phyloP scores from a whole-genome alignment of 192 early-diverging fungal species.

The Umbelopsis vinacea region DNA sequence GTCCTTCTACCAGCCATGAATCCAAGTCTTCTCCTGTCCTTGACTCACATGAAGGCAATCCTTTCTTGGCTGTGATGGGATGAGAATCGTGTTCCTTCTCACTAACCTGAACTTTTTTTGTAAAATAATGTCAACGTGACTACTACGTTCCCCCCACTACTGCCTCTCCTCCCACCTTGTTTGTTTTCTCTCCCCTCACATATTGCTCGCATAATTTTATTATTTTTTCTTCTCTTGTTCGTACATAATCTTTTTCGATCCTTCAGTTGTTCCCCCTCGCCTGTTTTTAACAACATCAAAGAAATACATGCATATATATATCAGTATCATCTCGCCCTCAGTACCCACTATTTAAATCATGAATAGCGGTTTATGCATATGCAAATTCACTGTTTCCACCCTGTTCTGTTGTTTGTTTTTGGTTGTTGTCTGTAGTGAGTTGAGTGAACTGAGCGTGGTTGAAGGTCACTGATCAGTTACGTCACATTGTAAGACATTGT shows the following conservation, averaged over 20 bases:
- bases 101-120: neutral
- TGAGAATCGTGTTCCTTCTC: neutral
- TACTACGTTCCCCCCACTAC: neutral
- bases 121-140: neutral
- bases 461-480: too few species aligned
- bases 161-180: neutral
- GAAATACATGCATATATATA: neutral
- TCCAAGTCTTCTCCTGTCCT: constrained; percentile 1
- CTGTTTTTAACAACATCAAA: neutral
- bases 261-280: neutral
- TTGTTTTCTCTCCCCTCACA: neutral
- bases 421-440: too few species aligned
- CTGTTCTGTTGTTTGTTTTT: too few species aligned
- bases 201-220: neutral
- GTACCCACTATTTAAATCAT: too few species aligned
- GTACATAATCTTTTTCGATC: neutral
- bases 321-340: too few species aligned
- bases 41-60: constrained; percentile 22
- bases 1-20: neutral
- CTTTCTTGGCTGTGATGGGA: constrained; percentile 18
- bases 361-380: too few species aligned
- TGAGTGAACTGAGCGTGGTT: too few species aligned
- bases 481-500: too few species aligned
- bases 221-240: neutral
- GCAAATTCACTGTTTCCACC: too few species aligned